These are phyloP conservation scores for Trichoderma gracile DNA, from an alignment of 2,329 filamentous ascomycete species.

Conservation along the genomic window DNA sequence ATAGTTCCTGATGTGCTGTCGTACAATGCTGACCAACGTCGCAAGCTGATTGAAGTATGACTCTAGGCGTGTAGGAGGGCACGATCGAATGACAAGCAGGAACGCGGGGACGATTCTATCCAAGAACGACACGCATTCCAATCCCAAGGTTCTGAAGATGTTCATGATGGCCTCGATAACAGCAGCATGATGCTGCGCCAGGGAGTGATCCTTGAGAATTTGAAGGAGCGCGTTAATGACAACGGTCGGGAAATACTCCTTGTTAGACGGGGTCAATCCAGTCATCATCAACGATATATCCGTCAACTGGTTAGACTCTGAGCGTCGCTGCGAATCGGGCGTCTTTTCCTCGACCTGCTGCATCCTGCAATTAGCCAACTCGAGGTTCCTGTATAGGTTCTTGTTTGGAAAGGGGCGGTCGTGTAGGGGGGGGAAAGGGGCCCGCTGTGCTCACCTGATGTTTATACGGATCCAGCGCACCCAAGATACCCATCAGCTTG, in stretches of 20 bases:
- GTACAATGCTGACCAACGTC: constrained; percentile 89
- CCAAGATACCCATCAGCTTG: constrained; percentile 92
- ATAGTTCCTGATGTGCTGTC: constrained; percentile 92
- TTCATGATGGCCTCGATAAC: constrained; percentile 99
- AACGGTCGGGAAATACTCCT: constrained; percentile 97
- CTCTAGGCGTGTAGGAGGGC: constrained; percentile 75
- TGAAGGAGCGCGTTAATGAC: constrained; percentile 94
- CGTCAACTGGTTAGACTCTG: constrained; percentile 68
- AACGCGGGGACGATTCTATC: constrained; percentile 94
- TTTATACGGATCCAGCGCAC: constrained; percentile 93
- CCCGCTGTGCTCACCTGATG: constrained; percentile 62
- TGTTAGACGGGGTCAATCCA: constrained; percentile 90
- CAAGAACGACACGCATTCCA: constrained; percentile 95
- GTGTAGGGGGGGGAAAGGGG: not conserved
- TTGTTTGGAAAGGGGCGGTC: not conserved
- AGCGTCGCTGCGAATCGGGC: constrained; percentile 73
- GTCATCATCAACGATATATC: constrained; percentile 99
- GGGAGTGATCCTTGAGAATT: constrained; percentile 85
- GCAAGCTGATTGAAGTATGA: constrained; percentile 98
- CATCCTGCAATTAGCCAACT: constrained; percentile 19
- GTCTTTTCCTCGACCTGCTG: constrained; percentile 82
- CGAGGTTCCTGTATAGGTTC: not conserved
- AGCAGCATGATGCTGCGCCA: constrained; percentile 86
- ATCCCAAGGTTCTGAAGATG: constrained; percentile 92
- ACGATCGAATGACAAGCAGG: constrained; percentile 81